phyloP scores from a whole-genome alignment of 1,284 basidiomycete genomes.

The Heterobasidion parviporum region DNA sequence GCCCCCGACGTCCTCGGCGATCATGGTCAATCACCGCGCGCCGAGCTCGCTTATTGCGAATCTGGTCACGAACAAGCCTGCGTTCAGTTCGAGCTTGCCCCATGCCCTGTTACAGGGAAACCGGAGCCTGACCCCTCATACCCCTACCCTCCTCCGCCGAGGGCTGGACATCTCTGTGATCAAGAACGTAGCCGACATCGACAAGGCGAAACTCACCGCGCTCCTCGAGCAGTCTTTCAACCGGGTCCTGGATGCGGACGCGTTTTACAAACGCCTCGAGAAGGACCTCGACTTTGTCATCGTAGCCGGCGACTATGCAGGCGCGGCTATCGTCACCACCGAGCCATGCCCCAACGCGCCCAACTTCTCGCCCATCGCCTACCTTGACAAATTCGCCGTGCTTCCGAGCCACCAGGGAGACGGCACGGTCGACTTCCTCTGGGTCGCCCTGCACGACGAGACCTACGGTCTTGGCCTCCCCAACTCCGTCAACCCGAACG shows the following conservation, averaged over 20 bases:
- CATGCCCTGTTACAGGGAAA: conserved; percentile 86
- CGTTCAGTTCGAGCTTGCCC: conserved; percentile 90
- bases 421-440: conserved; percentile 98
- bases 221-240: conserved; percentile 87
- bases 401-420: conserved; percentile 93
- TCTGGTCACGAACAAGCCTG: conserved; percentile 97
- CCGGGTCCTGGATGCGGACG: conserved; percentile 61
- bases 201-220: conserved; percentile 68
- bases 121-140: conserved; percentile 79
- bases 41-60: conserved; percentile 94
- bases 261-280: conserved; percentile 78
- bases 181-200: conserved; percentile 56
- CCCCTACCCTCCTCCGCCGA: conserved; percentile 87
- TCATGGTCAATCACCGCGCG: conserved; percentile 96
- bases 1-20: conserved; percentile 87
- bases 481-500: conserved; percentile 93
- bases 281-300: conserved; percentile 86
- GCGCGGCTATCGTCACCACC: conserved; percentile 90
- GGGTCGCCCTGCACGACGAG: conserved; percentile 98
- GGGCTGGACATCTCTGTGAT: conserved; percentile 86
- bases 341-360: conserved; percentile 43
- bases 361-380: conserved; percentile 57
- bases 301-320: conserved; percentile 93
- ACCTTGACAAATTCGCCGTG: conserved; percentile 99
- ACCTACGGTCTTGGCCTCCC: conserved; percentile 93